Conservation (phyloP, 352 stramenopile genomes). For the Phytophthora brassicae region DNA sequence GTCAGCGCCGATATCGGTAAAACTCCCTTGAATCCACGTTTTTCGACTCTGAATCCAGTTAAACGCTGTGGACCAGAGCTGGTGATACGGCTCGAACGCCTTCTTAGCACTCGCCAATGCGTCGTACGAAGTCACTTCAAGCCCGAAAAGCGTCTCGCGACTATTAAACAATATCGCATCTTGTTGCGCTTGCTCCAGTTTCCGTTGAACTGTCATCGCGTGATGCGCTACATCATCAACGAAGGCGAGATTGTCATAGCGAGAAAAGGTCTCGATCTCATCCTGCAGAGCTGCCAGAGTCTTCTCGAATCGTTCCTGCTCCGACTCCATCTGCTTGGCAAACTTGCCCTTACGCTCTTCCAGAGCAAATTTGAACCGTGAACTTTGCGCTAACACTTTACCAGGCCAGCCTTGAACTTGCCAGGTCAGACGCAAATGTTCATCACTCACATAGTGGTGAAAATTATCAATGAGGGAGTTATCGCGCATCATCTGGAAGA, state of each 20-base stretch:
- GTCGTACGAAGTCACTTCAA: constrained; percentile 90
- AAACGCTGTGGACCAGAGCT: constrained; percentile 90
- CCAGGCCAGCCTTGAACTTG: constrained; percentile 88
- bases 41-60: constrained; percentile 93
- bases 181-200: constrained; percentile 89
- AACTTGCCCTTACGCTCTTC: constrained; percentile 88
- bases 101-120: constrained; percentile 87
- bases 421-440: constrained; percentile 89
- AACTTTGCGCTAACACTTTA: constrained; percentile 85
- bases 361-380: constrained; percentile 71
- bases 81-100: constrained; percentile 94
- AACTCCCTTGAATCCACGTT: constrained; percentile 91
- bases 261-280: constrained; percentile 88
- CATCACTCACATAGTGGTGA: constrained; percentile 78
- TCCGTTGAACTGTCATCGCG: constrained; percentile 83
- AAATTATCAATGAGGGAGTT: constrained; percentile 86
- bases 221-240: constrained; percentile 89
- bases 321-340: constrained; percentile 92
- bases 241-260: constrained; percentile 88
- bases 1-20: constrained; percentile 91
- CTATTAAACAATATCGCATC: constrained; percentile 93
- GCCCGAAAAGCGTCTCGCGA: constrained; percentile 90
- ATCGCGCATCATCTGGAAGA: constrained; percentile 75
- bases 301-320: constrained; percentile 93
- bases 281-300: constrained; percentile 76